Evolutionary conservation across 371 early-diverging fungal genomes (phyloP).

Genomic region (Mucor circinelloides): DNA sequence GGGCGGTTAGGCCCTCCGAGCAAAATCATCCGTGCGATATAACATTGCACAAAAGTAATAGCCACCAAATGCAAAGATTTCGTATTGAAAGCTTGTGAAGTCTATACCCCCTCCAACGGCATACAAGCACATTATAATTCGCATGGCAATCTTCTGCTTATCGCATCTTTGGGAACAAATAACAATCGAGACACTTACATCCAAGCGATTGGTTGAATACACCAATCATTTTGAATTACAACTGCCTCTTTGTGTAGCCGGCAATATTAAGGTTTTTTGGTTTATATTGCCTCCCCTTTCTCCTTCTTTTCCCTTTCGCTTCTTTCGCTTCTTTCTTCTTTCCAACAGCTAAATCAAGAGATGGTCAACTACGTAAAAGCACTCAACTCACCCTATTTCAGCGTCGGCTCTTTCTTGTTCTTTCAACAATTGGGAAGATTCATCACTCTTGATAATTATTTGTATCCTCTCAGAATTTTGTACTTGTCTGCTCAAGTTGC

Average conservation of each 20-base stretch:
- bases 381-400: conserved; percentile 26
- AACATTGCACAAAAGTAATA: too few relatives aligned
- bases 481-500: conserved; percentile 32
- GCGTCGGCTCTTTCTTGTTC: conserved; percentile 36
- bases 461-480: conserved; percentile 27
- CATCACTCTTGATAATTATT: conserved; percentile 32
- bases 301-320: too few relatives aligned
- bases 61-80: too few relatives aligned
- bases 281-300: background rate
- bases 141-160: too few relatives aligned
- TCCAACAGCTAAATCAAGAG: background rate
- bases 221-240: background rate
- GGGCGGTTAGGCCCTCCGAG: too few relatives aligned
- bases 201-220: background rate
- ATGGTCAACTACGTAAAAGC: conserved; percentile 11
- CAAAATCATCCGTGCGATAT: too few relatives aligned
- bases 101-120: too few relatives aligned
- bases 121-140: too few relatives aligned
- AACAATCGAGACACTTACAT: background rate
- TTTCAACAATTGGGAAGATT: conserved; percentile 39
- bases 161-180: background rate
- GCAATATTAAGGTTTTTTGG: background rate
- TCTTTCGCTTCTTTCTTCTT: background rate
- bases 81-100: too few relatives aligned
- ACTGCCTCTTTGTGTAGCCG: background rate